phyloP scores from a whole-genome alignment of 192 early-diverging fungal genomes.

The Endogone sp. region DNA sequence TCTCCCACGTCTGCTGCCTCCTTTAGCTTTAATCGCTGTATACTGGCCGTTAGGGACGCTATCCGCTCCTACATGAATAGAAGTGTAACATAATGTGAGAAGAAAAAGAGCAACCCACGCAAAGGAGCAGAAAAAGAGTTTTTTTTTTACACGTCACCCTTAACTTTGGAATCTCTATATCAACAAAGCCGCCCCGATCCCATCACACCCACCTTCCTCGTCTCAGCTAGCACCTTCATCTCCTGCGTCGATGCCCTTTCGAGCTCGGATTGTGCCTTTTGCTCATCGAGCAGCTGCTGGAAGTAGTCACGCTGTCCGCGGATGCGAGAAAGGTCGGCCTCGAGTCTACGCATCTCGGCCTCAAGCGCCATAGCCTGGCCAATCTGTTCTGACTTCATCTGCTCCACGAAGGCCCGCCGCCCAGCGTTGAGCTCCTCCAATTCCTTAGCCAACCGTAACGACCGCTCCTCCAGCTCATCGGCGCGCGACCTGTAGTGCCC shows the following conservation, averaged over 20 bases:
- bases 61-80: constrained; percentile 50
- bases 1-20: constrained; percentile 46
- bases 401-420: not conserved
- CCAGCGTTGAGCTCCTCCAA: constrained; percentile 13
- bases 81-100: too few relatives aligned
- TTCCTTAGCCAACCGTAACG: constrained; percentile 14
- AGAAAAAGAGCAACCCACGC: too few relatives aligned
- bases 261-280: constrained; percentile 33
- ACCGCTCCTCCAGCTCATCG: constrained; percentile 5
- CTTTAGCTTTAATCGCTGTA: constrained; percentile 49
- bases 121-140: too few relatives aligned
- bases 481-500: constrained; percentile 11
- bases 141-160: too few relatives aligned
- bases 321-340: constrained; percentile 23
- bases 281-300: constrained; percentile 33
- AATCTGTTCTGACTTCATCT: too few relatives aligned
- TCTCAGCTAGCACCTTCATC: constrained; percentile 3
- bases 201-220: not conserved
- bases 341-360: constrained; percentile 22
- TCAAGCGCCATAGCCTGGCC: constrained; percentile 15
- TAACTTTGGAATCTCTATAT: too few relatives aligned
- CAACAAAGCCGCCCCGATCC: too few relatives aligned
- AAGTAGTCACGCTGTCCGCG: constrained; percentile 29
- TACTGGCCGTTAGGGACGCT: constrained; percentile 50
- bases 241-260: constrained; percentile 36